A percentile compares a stretch with the other conserved stretches of the same genome.
Evolutionary conservation across 257 asterid species (phyloP).

Genomic region (Solanum sejunctum): DNA sequence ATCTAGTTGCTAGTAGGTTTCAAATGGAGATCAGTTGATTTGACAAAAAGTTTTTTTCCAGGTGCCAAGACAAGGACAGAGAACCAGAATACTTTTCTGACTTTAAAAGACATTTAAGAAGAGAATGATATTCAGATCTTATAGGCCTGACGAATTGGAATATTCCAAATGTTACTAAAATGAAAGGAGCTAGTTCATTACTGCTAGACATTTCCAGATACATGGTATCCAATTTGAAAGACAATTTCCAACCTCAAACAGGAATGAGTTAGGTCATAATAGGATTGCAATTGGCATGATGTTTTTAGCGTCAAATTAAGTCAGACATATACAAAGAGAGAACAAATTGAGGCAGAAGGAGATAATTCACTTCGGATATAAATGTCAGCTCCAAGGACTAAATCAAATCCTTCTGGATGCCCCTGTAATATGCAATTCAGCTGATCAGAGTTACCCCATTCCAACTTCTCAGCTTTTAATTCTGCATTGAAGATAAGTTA

Average conservation of each 20-base stretch:
- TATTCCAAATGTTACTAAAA: background rate
- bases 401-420: constrained; percentile 69
- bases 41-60: background rate
- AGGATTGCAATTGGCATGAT: background rate
- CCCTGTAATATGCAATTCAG: constrained; percentile 37
- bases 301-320: background rate
- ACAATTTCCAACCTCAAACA: background rate
- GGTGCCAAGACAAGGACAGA: background rate
- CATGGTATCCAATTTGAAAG: background rate
- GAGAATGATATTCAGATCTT: background rate
- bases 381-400: constrained; percentile 94
- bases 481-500: constrained; percentile 20
- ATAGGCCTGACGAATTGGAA: background rate
- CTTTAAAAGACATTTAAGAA: background rate
- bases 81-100: background rate
- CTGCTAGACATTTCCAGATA: background rate
- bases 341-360: background rate
- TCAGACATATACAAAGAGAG: background rate
- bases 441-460: constrained; percentile 84
- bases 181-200: background rate
- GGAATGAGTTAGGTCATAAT: background rate
- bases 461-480: constrained; percentile 59
- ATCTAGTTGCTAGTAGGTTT: background rate
- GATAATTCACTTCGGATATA: constrained; percentile 49
- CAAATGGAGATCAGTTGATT: background rate